These are phyloP conservation scores for Eucalyptus viminalis DNA, from an alignment of 345 rosid genomes.

Conservation along the genomic window DNA sequence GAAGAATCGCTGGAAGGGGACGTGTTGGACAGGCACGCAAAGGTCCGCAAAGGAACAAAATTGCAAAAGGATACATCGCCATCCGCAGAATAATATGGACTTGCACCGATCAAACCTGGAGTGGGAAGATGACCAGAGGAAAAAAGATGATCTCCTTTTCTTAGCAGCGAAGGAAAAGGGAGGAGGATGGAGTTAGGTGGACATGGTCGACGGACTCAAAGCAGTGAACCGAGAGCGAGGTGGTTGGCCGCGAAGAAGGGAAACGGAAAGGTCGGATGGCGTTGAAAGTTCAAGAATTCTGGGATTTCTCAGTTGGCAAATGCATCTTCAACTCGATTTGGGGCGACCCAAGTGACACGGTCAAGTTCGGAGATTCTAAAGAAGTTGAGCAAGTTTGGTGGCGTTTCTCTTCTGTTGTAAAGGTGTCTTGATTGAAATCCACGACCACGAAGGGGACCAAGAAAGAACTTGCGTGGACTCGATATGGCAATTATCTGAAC, in stretches of 20 bases:
- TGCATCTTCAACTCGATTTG: background rate
- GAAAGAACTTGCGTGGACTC: background rate
- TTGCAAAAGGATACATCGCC: background rate
- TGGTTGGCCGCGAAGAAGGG: background rate
- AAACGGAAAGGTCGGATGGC: background rate
- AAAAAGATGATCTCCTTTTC: background rate
- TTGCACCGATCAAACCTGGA: background rate
- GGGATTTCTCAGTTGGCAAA: background rate
- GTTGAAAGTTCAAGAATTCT: background rate
- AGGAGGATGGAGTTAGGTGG: background rate
- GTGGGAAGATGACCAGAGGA: background rate
- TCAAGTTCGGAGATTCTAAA: background rate
- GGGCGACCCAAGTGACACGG: background rate
- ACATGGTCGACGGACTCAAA: background rate
- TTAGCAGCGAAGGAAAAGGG: background rate
- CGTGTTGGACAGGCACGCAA: background rate
- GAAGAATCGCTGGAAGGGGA: background rate
- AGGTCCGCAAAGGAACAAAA: background rate
- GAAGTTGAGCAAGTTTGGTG: background rate
- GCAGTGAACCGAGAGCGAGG: background rate
- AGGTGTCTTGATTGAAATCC: background rate
- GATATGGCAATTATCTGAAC: background rate
- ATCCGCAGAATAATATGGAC: background rate
- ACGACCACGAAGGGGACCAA: background rate
- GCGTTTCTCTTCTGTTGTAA: background rate